Conservation (phyloP, 2,329 filamentous ascomycete genomes). For the Plenodomus tracheiphilus region DNA sequence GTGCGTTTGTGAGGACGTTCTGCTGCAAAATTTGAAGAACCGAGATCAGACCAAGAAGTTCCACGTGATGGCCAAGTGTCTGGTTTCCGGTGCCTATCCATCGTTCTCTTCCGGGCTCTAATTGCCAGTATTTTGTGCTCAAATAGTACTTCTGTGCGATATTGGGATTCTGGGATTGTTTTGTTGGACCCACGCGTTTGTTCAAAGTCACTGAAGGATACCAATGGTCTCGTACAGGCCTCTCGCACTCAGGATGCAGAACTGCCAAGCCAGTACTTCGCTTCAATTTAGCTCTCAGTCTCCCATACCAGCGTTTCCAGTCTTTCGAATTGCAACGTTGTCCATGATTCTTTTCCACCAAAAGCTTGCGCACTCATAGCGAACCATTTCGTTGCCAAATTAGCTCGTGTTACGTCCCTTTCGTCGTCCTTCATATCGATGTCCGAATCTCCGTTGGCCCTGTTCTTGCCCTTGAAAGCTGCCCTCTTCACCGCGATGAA, state of each 20-base stretch:
- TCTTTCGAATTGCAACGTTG: conserved; percentile 37
- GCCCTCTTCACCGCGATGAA: conserved; percentile 29
- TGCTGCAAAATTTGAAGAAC: too few relatives aligned
- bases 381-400: conserved; percentile 32
- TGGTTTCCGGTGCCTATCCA: neutral
- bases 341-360: conserved; percentile 29
- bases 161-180: neutral
- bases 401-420: conserved; percentile 4
- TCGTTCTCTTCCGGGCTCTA: too few relatives aligned
- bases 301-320: conserved; percentile 42
- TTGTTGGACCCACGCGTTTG: neutral
- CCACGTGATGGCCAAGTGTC: too few relatives aligned
- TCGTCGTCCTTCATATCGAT: conserved; percentile 8
- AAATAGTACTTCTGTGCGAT: neutral
- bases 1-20: too few relatives aligned
- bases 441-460: conserved; percentile 10
- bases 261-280: too few relatives aligned
- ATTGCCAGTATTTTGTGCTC: too few relatives aligned
- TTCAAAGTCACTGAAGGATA: neutral
- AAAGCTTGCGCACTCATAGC: conserved; percentile 37
- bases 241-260: neutral
- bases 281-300: conserved; percentile 18
- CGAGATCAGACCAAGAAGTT: too few relatives aligned
- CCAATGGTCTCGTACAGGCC: neutral
- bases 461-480: conserved; percentile 19